Percentiles rank a stretch among this genome's conserved stretches.
Conservation (phyloP, 2,329 filamentous ascomycete species). For the Microcyclosporella mali region DNA sequence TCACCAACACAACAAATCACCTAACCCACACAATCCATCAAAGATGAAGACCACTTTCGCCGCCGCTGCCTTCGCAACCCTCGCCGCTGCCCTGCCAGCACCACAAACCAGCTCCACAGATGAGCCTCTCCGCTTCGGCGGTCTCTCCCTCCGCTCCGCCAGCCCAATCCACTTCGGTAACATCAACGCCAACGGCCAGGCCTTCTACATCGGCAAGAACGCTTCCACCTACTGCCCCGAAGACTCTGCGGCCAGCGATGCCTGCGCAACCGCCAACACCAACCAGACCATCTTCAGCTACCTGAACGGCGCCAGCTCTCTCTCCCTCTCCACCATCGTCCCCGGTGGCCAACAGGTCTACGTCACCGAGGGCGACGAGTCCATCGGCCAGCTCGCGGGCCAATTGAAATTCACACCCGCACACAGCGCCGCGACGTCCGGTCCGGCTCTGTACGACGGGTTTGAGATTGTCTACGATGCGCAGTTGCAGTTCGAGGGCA, state of each 20-base stretch:
- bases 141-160: slow-evolving; percentile 18
- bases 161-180: slow-evolving; percentile 22
- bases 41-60: slow-evolving; percentile 24
- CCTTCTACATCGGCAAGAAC: slow-evolving; percentile 27
- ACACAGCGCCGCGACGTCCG: slow-evolving; percentile 23
- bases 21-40: slow-evolving; percentile 7
- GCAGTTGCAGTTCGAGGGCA: slow-evolving; percentile 11
- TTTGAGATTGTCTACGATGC: slow-evolving; percentile 10
- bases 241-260: slow-evolving; percentile 4
- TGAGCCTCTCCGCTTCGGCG: slow-evolving; percentile 13
- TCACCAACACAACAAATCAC: slow-evolving; percentile 1
- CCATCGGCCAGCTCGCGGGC: slow-evolving; percentile 13
- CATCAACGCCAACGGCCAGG: slow-evolving; percentile 21
- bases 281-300: slow-evolving; percentile 22
- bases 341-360: slow-evolving; percentile 29
- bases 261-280: slow-evolving; percentile 11
- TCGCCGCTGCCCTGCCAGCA: slow-evolving; percentile 15
- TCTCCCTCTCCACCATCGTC: slow-evolving; percentile 21
- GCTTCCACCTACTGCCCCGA: slow-evolving; percentile 27
- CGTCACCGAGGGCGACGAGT: slow-evolving; percentile 20
- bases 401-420: slow-evolving; percentile 26
- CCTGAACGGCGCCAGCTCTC: slow-evolving; percentile 15
- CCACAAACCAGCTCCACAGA: slow-evolving; percentile 5
- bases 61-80: slow-evolving; percentile 16
- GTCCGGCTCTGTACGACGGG: slow-evolving; percentile 21